Conservation (phyloP, 352 stramenopile species). For the Pythium utonaiense region DNA sequence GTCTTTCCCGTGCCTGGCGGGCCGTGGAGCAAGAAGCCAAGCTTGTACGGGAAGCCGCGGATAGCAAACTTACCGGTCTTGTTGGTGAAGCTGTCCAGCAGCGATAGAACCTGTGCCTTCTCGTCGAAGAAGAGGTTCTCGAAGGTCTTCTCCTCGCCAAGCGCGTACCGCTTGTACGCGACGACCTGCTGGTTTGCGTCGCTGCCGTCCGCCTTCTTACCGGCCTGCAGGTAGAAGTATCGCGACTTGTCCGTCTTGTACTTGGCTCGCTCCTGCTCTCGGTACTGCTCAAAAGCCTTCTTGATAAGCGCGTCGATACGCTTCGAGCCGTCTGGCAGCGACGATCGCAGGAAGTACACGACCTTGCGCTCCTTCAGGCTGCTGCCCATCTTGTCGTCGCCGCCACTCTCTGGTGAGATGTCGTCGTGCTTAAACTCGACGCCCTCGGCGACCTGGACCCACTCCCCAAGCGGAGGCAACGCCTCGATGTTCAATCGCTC, state of each 20-base stretch:
- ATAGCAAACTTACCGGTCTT: not conserved
- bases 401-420: conserved; percentile 5
- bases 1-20: not conserved
- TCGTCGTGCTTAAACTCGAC: conserved; percentile 35
- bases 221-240: conserved; percentile 40
- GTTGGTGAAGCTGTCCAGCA: not conserved
- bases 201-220: conserved; percentile 7
- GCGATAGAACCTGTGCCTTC: not conserved
- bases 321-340: conserved; percentile 20
- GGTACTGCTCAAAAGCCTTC: conserved; percentile 33
- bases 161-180: not conserved
- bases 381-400: conserved; percentile 7
- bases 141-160: not conserved
- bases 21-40: not conserved
- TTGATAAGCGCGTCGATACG: conserved; percentile 35
- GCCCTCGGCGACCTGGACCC: conserved; percentile 26
- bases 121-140: not conserved
- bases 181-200: conserved; percentile 19
- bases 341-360: conserved; percentile 25
- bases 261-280: conserved; percentile 22
- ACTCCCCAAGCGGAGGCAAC: conserved; percentile 25
- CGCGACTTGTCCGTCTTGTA: conserved; percentile 30
- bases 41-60: not conserved
- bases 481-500: conserved; percentile 37
- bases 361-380: conserved; percentile 19